Base-by-base conservation (phyloP, 2,329 filamentous ascomycete species). In the Colletotrichum lentis region DNA sequence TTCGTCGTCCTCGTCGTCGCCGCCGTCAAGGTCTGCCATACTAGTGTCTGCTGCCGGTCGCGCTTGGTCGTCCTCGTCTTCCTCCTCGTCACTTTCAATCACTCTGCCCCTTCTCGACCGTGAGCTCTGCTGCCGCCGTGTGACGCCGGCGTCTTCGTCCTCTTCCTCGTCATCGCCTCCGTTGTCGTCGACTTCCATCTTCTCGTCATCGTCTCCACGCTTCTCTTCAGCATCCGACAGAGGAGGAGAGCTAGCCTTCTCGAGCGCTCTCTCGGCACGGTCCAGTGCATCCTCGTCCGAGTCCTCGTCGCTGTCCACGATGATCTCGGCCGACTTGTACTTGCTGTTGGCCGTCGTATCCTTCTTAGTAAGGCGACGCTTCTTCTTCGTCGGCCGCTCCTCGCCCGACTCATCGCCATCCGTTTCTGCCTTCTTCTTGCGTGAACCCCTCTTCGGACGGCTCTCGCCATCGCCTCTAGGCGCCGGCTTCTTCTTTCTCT, bases 271-370 rank as follows among this genome's bases (percentile, higher is more conserved):
- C 71, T 84, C 83, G 0, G 81, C 82, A 37, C 79, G 78, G n/a
- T 84, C 83, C 4, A 84, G 77, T 5, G 77, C 78, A 49, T 83
- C 78, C 1, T 80, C 77, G 16, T 79, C 79, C 8, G 80, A 76
- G 3, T 84, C 84, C 14, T 86, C 87, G 71, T 92, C 90, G 69
- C 90, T 93, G 70, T 95, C 91, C 52, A 93, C 90, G 35, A 97
- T 89, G 70, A 94, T 88, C 79, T 97, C 94, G 1, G 87, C 89
- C 58, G 91, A 94, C 85, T 97, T 97, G 84, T 88, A 97, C 79
- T 97, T 96, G 77, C 76, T 72, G 59, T 69, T 58, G 35, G 75
- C 74, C 62, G 80, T 78, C 69, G 80, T 81, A 71, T 87, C 84
- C 69, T 80, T 80, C 71, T 79, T 79, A 18, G 80, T 84, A 74